Evolutionary conservation across 371 early-diverging fungal species (phyloP).

Genomic region (Phascolomyces articulosus): DNA sequence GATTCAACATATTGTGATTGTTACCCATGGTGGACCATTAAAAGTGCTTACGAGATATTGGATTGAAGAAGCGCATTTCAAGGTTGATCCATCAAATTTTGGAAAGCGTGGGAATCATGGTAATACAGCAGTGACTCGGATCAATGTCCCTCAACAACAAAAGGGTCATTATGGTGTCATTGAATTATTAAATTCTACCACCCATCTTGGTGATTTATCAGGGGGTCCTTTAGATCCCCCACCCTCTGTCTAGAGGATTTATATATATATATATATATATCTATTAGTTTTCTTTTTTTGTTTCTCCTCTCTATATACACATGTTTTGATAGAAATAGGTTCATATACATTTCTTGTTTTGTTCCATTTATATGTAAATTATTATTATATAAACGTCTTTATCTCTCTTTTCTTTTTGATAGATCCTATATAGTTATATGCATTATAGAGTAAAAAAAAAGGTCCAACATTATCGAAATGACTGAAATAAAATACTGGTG

Average conservation of each 20-base stretch:
- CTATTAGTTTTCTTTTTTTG: no score
- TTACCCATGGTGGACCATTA: slow-evolving; percentile 48
- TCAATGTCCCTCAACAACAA: slow-evolving; percentile 8
- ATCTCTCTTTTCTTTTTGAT: no score
- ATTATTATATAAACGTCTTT: no score
- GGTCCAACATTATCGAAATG: no score
- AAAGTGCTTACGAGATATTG: slow-evolving; percentile 23
- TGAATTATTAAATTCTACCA: slow-evolving; percentile 24
- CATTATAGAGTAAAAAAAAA: no score
- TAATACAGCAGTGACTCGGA: slow-evolving; percentile 41
- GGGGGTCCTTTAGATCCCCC: background rate
- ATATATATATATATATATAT: background rate
- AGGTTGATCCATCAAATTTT: background rate
- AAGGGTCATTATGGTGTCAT: slow-evolving; percentile 10
- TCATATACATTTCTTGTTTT: no score
- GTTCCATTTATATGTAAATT: no score
- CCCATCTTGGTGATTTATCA: slow-evolving; percentile 16
- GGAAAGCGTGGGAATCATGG: slow-evolving; percentile 22
- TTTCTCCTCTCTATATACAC: no score
- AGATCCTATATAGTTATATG: no score
- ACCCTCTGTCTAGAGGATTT: background rate
- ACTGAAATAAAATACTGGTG: no score
- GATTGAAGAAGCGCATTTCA: slow-evolving; percentile 17
- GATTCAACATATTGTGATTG: slow-evolving; percentile 30
- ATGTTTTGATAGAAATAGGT: no score